phyloP scores from a whole-genome alignment of 495 filamentous ascomycete species.

The Aspergillus nanangensis region DNA sequence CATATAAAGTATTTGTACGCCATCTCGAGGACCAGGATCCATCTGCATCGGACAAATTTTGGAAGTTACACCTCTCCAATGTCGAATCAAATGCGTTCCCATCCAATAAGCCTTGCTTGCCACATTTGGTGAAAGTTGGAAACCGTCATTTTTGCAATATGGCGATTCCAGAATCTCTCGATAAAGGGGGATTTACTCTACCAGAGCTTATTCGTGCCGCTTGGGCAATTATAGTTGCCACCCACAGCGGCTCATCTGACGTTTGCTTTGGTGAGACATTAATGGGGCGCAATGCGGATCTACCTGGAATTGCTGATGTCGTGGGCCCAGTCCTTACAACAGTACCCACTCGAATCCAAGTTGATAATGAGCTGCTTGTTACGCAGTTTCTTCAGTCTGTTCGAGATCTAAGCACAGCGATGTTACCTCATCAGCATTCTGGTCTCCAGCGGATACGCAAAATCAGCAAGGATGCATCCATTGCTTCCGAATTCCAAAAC shows the following conservation, averaged over 20 bases:
- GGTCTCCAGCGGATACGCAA: slow-evolving; percentile 41
- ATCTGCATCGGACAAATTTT: slow-evolving; percentile 36
- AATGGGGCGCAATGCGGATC: slow-evolving; percentile 48
- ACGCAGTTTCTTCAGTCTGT: slow-evolving; percentile 37
- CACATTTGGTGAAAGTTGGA: slow-evolving; percentile 23
- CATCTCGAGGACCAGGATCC: slow-evolving; percentile 32
- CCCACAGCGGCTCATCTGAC: slow-evolving; percentile 40
- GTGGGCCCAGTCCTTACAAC: slow-evolving; percentile 52
- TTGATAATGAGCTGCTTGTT: slow-evolving; percentile 32
- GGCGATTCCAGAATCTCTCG: slow-evolving; percentile 13
- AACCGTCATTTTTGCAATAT: slow-evolving; percentile 27
- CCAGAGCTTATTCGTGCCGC: slow-evolving; percentile 50
- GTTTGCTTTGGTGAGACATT: slow-evolving; percentile 53
- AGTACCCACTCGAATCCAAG: slow-evolving; percentile 40
- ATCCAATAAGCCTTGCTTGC: slow-evolving; percentile 21
- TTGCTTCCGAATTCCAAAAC: slow-evolving; percentile 62
- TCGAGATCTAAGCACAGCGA: slow-evolving; percentile 37
- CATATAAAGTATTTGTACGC: slow-evolving; percentile 41
- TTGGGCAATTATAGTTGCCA: slow-evolving; percentile 47
- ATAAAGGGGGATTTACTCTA: slow-evolving; percentile 33
- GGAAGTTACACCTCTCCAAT: slow-evolving; percentile 33
- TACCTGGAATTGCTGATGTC: slow-evolving; percentile 46
- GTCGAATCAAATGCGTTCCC: slow-evolving; percentile 18
- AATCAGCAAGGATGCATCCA: slow-evolving; percentile 28
- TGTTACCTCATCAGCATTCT: slow-evolving; percentile 47